Evolutionary conservation across 257 asterid genomes (phyloP), one percentile per base, ranked within the genome.

Genomic region (Penstemon barbatus): DNA sequence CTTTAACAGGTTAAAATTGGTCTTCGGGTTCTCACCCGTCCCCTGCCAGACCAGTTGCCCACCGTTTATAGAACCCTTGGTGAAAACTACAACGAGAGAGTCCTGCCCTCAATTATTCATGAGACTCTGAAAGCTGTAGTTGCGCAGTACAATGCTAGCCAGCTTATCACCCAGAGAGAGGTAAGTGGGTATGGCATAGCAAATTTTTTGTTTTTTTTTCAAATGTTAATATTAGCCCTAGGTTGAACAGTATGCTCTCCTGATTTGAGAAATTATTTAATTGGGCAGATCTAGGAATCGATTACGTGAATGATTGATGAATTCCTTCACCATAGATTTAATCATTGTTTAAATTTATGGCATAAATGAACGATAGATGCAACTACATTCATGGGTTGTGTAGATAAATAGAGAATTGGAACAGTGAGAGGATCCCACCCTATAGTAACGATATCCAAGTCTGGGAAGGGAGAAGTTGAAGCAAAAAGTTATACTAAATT

Each of bases 161-260:
- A 90, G 87, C 89, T 90, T 37, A 81, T 90, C 84, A 88, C 97
- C 51, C 96, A 90, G 82, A 87, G 95, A 88, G 97, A 90, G 90
- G 97, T 86, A 79, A 52, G 38, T 58, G 37, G 33, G 33, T 25
- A 25, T 25, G 33, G 33, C 33, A 25, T 25, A 25, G 2, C 33
- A 25, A 25, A 1, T 25, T 25, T 25, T 25, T 25, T 25, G 18
- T 25, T 1, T 25, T 25, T 25, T 25, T 25, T 25, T 25, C 2
- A 25, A 1, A 25, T 25, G 33, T 1, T 25, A 25, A 25, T 6
- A 13, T 60, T 41, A 15, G 6, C 12, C 9, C 63, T 64, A 52
- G 10, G 19, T 6, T 50, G 33, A 48, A 48, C 48, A 10, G 5
- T 51, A 36, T 60, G 48, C 63, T 64, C 7, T 36, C 37, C n/a